These are phyloP conservation scores for Cordyceps tenuipes DNA, from an alignment of 2,329 filamentous ascomycete genomes.

Conservation along the genomic window DNA sequence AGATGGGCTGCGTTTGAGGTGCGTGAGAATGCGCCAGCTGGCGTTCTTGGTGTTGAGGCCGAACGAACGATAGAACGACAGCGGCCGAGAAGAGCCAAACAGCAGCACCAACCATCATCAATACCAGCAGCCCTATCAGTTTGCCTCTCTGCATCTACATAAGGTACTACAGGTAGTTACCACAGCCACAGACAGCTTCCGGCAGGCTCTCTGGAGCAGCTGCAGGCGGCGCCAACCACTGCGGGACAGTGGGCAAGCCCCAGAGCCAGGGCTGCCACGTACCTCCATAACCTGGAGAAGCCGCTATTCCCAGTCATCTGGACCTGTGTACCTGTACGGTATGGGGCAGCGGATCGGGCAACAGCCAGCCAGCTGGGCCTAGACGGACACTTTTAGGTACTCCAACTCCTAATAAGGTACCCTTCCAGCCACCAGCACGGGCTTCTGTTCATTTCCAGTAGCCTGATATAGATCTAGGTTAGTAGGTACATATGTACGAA, in stretches of 20 bases:
- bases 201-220: background rate
- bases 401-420: no score
- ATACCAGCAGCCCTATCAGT: background rate
- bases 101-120: background rate
- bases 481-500: no score
- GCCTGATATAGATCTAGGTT: no score
- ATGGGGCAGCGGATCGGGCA: no score
- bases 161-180: no score
- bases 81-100: background rate
- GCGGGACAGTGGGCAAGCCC: constrained; percentile 1
- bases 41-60: background rate
- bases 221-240: background rate
- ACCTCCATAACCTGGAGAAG: no score
- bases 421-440: no score
- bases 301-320: background rate
- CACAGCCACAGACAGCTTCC: background rate
- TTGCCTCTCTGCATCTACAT: no score
- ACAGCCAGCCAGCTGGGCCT: no score
- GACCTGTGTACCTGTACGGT: background rate
- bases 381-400: no score
- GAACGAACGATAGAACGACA: background rate
- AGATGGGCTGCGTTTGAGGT: background rate
- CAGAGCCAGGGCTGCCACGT: no score
- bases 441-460: no score
- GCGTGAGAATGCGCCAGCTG: background rate